Evolutionary conservation across 768 basidiomycete species (phyloP), one percentile per base, ranked within the genome.

Genomic region (Phlebiopsis gigantea): DNA sequence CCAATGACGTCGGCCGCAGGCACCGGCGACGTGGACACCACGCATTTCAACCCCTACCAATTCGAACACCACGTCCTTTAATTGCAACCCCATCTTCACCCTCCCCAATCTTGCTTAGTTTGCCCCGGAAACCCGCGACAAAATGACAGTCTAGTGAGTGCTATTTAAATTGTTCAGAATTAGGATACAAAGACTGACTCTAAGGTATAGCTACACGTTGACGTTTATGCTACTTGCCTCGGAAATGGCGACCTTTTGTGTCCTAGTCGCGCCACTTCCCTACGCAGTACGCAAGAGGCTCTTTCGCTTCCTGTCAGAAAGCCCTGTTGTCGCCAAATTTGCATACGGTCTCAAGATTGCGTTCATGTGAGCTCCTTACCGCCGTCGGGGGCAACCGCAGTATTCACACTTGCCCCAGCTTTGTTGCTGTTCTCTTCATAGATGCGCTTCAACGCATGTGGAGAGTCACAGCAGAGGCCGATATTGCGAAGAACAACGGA

Each of bases 371-470:
- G 82, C 71, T 50, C 46, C 29, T 30, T 21, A 26, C 21, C 51
- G 17, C 22, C 19, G 31, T 53, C 26, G 15, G 25, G 15, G 19
- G 46, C 22, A 10, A 17, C 31, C 39, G 26, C 26, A 21, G 7
- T 41, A 34, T 21, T 39, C 10, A 24, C 3, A 24, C n/a, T 5
- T 29, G 19, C 39, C 58, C 0, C 52, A 87, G 90, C 60, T 94
- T 95, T 65, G 84, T 97, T 1, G 90, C 75, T 1, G 80, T 98
- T 2, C 78, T 98, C 45, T 98, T 97, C 67, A 77, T 85, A 14
- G 96, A 98, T 63, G 93, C 96, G 26, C 75, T 97, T 30, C 94
- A 97, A 71, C 84, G 95, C 59, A 94, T 98, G 90, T 83, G 87
- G 75, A 83, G 87, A 46, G 79, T 91, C 19, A 81, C 81, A 9